phyloP scores from a whole-genome alignment of 192 early-diverging fungal species.

The Podila epicladia region DNA sequence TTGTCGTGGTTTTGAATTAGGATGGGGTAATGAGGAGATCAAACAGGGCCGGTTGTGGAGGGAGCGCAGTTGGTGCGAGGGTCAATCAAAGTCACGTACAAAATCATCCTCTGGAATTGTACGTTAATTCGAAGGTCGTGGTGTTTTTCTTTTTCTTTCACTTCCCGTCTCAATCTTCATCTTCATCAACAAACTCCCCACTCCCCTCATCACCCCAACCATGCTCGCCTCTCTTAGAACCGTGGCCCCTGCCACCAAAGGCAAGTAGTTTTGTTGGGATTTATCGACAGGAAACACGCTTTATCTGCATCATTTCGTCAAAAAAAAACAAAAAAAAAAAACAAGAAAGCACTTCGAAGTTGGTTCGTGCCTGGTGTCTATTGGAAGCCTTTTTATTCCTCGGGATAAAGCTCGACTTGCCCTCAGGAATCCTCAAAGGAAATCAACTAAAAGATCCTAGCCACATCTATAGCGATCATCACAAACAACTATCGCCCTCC shows the following conservation, averaged over 20 bases:
- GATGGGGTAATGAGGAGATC: not conserved
- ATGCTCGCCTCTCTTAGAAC: constrained; percentile 39
- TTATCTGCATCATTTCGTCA: not conserved
- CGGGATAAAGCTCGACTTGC: too few relatives aligned
- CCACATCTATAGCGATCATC: too few relatives aligned
- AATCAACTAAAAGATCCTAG: too few relatives aligned
- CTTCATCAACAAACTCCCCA: constrained; percentile 8
- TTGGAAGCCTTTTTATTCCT: too few relatives aligned
- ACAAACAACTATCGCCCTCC: too few relatives aligned
- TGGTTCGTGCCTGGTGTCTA: too few relatives aligned
- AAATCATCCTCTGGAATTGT: not conserved
- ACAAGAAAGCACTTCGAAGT: too few relatives aligned
- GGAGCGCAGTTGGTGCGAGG: not conserved
- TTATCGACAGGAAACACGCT: not conserved
- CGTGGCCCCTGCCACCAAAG: constrained; percentile 44
- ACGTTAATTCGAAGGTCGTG: constrained; percentile 5
- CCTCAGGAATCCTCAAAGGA: too few relatives aligned
- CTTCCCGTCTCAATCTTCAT: constrained; percentile 1
- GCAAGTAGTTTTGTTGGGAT: constrained; percentile 15
- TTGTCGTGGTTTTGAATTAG: not conserved
- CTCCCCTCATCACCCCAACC: constrained; percentile 20
- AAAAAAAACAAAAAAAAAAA: too few relatives aligned
- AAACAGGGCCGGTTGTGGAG: not conserved
- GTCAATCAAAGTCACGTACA: not conserved
- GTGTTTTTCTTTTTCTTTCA: constrained; percentile 1